Base-by-base conservation (phyloP, 2,329 filamentous ascomycete species). In the Aspergillus amoenus region DNA sequence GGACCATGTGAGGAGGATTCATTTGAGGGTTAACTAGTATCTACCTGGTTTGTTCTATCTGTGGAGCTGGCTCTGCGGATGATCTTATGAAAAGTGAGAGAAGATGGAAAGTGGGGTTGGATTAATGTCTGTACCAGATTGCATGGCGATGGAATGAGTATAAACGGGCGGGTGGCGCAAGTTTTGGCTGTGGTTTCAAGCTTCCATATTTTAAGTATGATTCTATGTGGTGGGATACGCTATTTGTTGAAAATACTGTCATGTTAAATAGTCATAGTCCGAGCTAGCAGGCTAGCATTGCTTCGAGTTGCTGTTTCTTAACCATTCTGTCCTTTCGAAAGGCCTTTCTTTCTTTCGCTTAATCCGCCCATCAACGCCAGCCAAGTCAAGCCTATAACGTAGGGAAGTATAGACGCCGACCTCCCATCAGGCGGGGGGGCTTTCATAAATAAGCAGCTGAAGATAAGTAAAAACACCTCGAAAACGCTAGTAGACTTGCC, bases 1-100 rank as follows among this genome's bases (percentile, higher is more conserved):
- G 54, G 77, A 79, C 63, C 77, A 79, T 68, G 75, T 79, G 27
- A 63, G 75, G 44, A 65, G 77, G 30, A 78, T 79, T 53, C 77
- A 79, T 62, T 66, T 66, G 58, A 70, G 66, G 40, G 51, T 54
- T 15, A 56, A 55, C 55, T 52, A 17, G n/a, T 2, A 11, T 4
- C 27, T 8, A 30, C 2, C 27, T 30, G 12, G 39, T 40, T 41
- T 37, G 8, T 18, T 15, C 13, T 27, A 24, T 17, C 43, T 32
- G 4, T 5, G 15, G 41, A 50, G 45, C 40, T 48, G 52, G 52
- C 41, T 41, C 54, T 50, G 11, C 21, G 46, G 21, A 11, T 30
- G 9, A 30, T 11, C 27, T 30, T 11, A 30, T 11, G 27, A 30
- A 11, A 11, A 30, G 27, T 9, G 27, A 4, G 21, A 21, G 21